These are phyloP conservation scores for Heterobasidion occidentale DNA, from an alignment of 1,284 basidiomycete species.

Conservation along the genomic window DNA sequence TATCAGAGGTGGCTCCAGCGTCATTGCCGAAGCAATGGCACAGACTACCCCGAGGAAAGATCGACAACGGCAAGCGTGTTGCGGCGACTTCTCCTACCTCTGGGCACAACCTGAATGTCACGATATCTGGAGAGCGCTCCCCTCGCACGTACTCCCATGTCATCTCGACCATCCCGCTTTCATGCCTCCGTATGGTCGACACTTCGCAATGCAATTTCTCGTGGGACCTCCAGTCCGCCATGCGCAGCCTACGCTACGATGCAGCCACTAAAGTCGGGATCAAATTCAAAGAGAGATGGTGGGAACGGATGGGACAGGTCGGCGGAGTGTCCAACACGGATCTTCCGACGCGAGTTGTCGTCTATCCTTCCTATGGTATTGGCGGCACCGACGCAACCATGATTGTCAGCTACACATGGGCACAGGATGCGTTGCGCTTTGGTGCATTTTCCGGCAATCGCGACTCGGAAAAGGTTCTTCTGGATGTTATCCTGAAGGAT, in stretches of 20 bases:
- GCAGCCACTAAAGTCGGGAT: slow-evolving; percentile 24
- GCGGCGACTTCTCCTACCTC: neutral
- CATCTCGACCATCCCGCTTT: slow-evolving; percentile 21
- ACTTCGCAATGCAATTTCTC: slow-evolving; percentile 15
- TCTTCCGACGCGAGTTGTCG: slow-evolving; percentile 19
- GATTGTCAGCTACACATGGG: slow-evolving; percentile 15
- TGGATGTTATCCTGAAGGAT: neutral
- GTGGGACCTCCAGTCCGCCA: slow-evolving; percentile 14
- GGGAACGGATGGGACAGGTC: slow-evolving; percentile 14
- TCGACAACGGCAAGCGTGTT: neutral
- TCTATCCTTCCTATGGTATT: slow-evolving; percentile 22
- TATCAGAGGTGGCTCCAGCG: neutral
- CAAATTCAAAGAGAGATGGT: slow-evolving; percentile 25
- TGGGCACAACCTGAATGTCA: neutral
- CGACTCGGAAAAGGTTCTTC: neutral
- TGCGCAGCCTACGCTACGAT: slow-evolving; percentile 22
- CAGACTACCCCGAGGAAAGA: neutral
- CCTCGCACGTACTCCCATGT: slow-evolving; percentile 18
- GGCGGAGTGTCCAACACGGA: slow-evolving; percentile 23
- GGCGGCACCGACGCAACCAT: slow-evolving; percentile 7
- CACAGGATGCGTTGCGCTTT: neutral
- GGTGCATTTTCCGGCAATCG: neutral
- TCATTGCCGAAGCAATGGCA: neutral
- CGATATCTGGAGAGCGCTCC: neutral
- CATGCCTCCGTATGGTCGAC: slow-evolving; percentile 19